These are phyloP conservation scores for Fereydounia khargensis DNA, from an alignment of 1,284 basidiomycete species.

Conservation along the genomic window DNA sequence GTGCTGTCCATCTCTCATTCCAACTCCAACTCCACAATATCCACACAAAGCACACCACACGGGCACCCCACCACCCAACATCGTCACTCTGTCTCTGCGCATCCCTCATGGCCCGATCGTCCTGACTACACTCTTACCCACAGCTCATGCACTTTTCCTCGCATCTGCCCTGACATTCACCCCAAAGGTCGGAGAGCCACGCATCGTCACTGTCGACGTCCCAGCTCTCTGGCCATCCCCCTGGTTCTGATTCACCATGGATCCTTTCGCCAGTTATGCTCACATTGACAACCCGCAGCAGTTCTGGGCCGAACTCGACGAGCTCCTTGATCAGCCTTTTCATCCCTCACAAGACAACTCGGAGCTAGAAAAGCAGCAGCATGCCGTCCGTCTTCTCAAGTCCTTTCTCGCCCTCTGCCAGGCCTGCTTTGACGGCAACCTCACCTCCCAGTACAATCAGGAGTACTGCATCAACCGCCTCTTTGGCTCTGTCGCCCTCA, in stretches of 20 bases:
- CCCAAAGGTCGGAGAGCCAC: too few species aligned
- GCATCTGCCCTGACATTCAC: too few species aligned
- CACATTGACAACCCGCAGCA: constrained; percentile 29
- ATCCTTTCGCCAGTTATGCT: constrained; percentile 39
- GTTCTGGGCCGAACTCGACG: constrained; percentile 49
- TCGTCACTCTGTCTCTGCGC: too few species aligned
- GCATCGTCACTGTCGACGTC: too few species aligned
- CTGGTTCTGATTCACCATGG: constrained; percentile 16
- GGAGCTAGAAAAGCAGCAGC: constrained; percentile 8
- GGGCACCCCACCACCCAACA: too few species aligned
- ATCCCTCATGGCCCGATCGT: too few species aligned
- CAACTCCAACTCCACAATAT: too few species aligned
- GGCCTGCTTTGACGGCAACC: constrained; percentile 29
- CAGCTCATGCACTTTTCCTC: too few species aligned
- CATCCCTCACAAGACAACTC: not conserved
- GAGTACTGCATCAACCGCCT: constrained; percentile 38
- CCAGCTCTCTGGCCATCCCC: not conserved
- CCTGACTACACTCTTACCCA: too few species aligned
- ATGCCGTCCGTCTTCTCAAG: constrained; percentile 16
- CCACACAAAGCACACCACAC: too few species aligned
- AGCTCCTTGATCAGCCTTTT: constrained; percentile 23
- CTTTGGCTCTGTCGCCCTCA: constrained; percentile 26
- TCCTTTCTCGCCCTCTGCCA: constrained; percentile 44
- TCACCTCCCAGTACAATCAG: constrained; percentile 27
- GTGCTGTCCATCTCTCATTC: too few species aligned